These are phyloP conservation scores for Hymenoscyphus repandus DNA, from an alignment of 2,329 filamentous ascomycete genomes.

Conservation along the genomic window DNA sequence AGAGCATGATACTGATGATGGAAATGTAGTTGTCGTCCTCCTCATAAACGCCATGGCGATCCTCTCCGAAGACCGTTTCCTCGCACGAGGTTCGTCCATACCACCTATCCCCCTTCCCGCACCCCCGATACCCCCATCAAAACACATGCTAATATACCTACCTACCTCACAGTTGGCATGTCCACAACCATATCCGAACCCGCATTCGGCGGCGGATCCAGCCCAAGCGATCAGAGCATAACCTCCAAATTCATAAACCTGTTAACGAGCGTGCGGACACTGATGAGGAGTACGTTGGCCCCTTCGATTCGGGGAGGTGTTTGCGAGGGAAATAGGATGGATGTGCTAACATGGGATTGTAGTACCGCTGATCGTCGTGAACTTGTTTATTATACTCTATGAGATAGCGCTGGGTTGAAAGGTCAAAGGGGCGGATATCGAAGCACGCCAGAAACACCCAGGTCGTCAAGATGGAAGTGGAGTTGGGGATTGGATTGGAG, in stretches of 20 bases:
- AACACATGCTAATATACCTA: background rate
- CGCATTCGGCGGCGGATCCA: conserved; percentile 61
- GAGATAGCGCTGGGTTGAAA: conserved; percentile 66
- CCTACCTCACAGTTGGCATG: conserved; percentile 70
- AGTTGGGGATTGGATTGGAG: no score
- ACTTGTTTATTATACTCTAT: conserved; percentile 77
- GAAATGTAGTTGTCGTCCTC: conserved; percentile 64
- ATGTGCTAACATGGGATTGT: conserved; percentile 4
- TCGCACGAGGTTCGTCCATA: conserved; percentile 65
- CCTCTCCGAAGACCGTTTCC: conserved; percentile 91
- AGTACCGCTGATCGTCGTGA: conserved; percentile 84
- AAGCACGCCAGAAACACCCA: no score
- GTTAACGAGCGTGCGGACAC: conserved; percentile 81
- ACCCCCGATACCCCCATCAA: background rate
- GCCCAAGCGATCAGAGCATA: conserved; percentile 66
- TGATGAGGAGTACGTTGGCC: conserved; percentile 77
- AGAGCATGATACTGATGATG: background rate
- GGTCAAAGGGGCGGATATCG: background rate
- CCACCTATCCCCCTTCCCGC: background rate
- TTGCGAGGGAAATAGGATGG: background rate
- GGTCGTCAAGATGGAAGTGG: no score
- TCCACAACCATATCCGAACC: conserved; percentile 64
- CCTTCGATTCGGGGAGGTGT: background rate
- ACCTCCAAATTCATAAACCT: conserved; percentile 85
- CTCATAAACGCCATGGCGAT: conserved; percentile 91